Evolutionary conservation across 805 yeast species (phyloP).

Genomic region (Komagataella pastoris): DNA sequence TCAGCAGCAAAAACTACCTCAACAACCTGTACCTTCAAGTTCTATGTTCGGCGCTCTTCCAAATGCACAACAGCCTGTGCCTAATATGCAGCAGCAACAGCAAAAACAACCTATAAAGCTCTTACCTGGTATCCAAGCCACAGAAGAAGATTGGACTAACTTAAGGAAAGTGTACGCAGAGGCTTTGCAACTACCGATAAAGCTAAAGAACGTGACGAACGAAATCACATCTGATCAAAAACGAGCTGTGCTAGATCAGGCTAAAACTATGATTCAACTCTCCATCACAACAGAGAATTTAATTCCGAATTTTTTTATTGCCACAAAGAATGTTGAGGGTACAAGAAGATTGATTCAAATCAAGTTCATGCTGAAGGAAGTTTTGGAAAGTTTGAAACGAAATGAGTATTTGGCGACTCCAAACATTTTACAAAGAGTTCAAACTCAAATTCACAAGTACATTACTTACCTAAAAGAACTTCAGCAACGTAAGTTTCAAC

Average conservation of each 20-base stretch:
- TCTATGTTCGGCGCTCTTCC: not conserved
- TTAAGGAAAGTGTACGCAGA: constrained; percentile 56
- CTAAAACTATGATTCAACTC: constrained; percentile 41
- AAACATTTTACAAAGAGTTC: constrained; percentile 55
- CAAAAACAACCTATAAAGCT: constrained; percentile 7
- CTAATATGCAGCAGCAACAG: constrained; percentile 6
- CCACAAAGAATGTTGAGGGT: constrained; percentile 64
- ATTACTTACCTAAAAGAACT: constrained; percentile 63
- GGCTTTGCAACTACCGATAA: constrained; percentile 52
- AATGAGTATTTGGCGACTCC: constrained; percentile 62
- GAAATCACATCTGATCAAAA: constrained; percentile 53
- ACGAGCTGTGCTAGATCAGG: constrained; percentile 39
- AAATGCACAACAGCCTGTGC: constrained; percentile 6
- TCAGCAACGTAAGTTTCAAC: constrained; percentile 4
- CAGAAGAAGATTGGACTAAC: constrained; percentile 50
- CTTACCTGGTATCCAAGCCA: constrained; percentile 20
- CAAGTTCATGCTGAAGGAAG: constrained; percentile 67
- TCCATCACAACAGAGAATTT: constrained; percentile 61
- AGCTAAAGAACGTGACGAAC: constrained; percentile 52
- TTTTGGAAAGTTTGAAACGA: constrained; percentile 53
- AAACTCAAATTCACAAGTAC: constrained; percentile 60
- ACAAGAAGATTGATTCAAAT: constrained; percentile 67
- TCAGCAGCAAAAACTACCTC: constrained; percentile 8
- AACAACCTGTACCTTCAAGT: constrained; percentile 5
- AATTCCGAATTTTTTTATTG: constrained; percentile 63